These are phyloP conservation scores for Pythium scleroteichum DNA, from an alignment of 352 stramenopile species.

Conservation along the genomic window DNA sequence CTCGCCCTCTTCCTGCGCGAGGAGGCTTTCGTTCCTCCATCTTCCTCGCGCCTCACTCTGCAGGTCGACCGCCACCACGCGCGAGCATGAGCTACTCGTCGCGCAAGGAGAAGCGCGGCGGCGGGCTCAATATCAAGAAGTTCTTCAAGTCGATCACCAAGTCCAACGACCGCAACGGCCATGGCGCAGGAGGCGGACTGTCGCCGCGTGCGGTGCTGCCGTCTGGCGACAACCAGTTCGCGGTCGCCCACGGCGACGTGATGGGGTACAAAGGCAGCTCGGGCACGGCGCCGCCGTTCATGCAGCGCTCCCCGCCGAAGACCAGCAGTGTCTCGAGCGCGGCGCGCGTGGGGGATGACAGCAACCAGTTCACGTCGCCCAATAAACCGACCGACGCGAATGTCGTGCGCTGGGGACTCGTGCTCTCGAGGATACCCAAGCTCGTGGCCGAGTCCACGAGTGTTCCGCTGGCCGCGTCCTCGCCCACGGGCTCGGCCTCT, in stretches of 20 bases:
- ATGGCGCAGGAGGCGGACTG: background rate
- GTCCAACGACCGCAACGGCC: conserved; percentile 1
- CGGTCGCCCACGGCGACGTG: conserved; percentile 14
- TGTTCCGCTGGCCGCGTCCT: conserved; percentile 9
- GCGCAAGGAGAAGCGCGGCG: conserved; percentile 27
- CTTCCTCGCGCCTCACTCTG: background rate
- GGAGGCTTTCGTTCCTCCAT: background rate
- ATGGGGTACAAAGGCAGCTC: conserved; percentile 11
- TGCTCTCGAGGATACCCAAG: conserved; percentile 31
- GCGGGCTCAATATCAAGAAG: conserved; percentile 23
- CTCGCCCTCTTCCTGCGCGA: background rate
- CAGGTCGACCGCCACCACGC: background rate
- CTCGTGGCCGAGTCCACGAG: conserved; percentile 25
- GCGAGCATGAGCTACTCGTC: conserved; percentile 3
- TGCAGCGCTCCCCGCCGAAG: conserved; percentile 32
- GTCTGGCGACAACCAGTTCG: conserved; percentile 29
- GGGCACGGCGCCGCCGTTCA: conserved; percentile 15
- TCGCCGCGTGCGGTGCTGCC: conserved; percentile 25
- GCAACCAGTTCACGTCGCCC: conserved; percentile 4
- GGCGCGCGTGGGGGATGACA: conserved; percentile 4
- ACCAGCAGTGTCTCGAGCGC: conserved; percentile 7
- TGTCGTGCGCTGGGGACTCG: conserved; percentile 25
- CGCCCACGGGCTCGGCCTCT: conserved; percentile 13
- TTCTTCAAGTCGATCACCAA: conserved; percentile 32
- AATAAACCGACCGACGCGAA: conserved; percentile 16